Evolutionary conservation across 208 protist genomes (phyloP).

Genomic region (Leishmania arabica): DNA sequence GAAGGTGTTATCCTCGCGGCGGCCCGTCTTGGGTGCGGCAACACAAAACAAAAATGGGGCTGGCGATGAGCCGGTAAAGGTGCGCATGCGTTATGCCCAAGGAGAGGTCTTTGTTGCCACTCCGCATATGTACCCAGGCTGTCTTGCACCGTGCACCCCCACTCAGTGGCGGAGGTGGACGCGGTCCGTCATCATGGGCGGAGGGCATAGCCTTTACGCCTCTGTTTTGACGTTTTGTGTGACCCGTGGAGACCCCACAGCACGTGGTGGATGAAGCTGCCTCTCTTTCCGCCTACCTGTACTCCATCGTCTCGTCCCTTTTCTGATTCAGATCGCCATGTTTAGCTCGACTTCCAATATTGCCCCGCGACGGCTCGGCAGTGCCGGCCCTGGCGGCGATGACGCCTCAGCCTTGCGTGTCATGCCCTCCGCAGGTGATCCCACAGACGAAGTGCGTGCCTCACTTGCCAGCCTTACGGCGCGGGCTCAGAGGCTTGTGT

Average conservation of each 20-base stretch:
- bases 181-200: background rate
- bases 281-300: background rate
- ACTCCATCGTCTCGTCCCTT: background rate
- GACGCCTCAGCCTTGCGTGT: constrained; percentile 21
- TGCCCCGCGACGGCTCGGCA: constrained; percentile 16
- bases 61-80: background rate
- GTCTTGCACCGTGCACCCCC: background rate
- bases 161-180: background rate
- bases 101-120: background rate
- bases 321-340: constrained; percentile 13
- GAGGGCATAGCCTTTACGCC: background rate
- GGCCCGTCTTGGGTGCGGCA: background rate
- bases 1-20: background rate
- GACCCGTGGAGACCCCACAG: background rate
- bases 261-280: background rate
- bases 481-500: constrained; percentile 59
- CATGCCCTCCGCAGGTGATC: constrained; percentile 38
- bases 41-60: background rate
- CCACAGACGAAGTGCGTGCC: constrained; percentile 64
- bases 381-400: constrained; percentile 9
- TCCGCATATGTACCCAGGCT: background rate
- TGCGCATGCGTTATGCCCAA: background rate
- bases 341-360: constrained; percentile 22
- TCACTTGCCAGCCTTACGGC: constrained; percentile 72
- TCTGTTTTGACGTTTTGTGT: background rate